Conservation (phyloP, 768 basidiomycete species). For the Rhodotorula kratochvilovae region DNA sequence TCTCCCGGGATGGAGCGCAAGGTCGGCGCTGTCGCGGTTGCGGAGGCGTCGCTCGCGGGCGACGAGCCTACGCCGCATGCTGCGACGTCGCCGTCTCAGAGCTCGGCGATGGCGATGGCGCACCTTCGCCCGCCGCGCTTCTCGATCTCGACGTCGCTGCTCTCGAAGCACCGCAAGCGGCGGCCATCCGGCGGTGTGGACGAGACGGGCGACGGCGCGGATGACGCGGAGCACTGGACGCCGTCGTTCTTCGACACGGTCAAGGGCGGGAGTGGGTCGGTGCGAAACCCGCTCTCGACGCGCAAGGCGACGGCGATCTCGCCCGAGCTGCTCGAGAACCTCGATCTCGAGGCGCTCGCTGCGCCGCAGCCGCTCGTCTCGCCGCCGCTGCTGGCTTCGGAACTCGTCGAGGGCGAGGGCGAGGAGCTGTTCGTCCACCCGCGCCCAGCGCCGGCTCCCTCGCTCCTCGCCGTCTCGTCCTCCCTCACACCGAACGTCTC, state of each 20-base stretch:
- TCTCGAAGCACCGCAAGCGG: not conserved
- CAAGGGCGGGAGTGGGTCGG: not conserved
- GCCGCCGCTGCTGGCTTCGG: not conserved
- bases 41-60: too few relatives aligned
- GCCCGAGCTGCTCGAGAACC: not conserved
- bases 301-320: constrained; percentile 13
- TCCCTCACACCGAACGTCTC: too few relatives aligned
- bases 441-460: not conserved
- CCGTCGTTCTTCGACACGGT: constrained; percentile 18
- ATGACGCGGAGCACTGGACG: not conserved
- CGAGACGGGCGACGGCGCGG: not conserved
- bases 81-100: too few relatives aligned
- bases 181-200: not conserved
- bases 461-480: not conserved
- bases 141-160: not conserved
- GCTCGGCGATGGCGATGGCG: too few relatives aligned
- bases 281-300: constrained; percentile 1
- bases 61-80: too few relatives aligned
- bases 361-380: not conserved
- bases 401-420: not conserved
- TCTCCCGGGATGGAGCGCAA: not conserved
- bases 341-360: not conserved
- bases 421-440: not conserved
- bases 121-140: not conserved
- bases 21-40: not conserved